A percentile compares a stretch with the other conserved stretches of the same genome.
These are phyloP conservation scores for Lathyrus sativus DNA, from an alignment of 306 rosid genomes.

Conservation along the genomic window DNA sequence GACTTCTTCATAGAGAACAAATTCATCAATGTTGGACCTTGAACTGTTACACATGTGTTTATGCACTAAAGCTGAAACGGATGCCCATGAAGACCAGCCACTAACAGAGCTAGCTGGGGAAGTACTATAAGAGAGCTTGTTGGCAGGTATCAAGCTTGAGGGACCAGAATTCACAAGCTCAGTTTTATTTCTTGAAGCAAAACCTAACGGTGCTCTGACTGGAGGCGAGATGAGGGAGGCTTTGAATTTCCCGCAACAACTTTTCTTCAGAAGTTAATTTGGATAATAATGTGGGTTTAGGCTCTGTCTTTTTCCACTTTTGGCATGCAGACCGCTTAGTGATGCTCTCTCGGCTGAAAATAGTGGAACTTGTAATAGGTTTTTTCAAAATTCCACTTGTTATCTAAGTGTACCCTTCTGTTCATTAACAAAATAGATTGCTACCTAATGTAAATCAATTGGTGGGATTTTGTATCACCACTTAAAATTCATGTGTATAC, in stretches of 20 bases:
- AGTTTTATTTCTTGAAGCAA: constrained; percentile 45
- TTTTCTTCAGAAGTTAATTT: constrained; percentile 53
- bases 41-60: no score
- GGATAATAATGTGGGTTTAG: constrained; percentile 44
- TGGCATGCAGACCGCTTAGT: constrained; percentile 47
- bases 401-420: no score
- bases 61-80: constrained; percentile 56
- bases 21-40: constrained; percentile 68
- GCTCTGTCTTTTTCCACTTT: constrained; percentile 48
- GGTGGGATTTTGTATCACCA: no score
- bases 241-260: constrained; percentile 41
- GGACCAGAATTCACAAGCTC: constrained; percentile 50
- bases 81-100: constrained; percentile 86
- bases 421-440: no score
- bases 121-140: constrained; percentile 57
- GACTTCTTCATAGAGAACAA: no score
- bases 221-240: constrained; percentile 51
- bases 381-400: no score
- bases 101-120: constrained; percentile 90
- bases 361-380: constrained; percentile 54
- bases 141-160: constrained; percentile 49
- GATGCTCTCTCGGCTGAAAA: constrained; percentile 70
- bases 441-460: no score
- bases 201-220: constrained; percentile 55
- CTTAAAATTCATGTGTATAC: no score